These are phyloP conservation scores for Fusarium guadeloupense DNA, from an alignment of 2,329 filamentous ascomycete species.

Conservation along the genomic window DNA sequence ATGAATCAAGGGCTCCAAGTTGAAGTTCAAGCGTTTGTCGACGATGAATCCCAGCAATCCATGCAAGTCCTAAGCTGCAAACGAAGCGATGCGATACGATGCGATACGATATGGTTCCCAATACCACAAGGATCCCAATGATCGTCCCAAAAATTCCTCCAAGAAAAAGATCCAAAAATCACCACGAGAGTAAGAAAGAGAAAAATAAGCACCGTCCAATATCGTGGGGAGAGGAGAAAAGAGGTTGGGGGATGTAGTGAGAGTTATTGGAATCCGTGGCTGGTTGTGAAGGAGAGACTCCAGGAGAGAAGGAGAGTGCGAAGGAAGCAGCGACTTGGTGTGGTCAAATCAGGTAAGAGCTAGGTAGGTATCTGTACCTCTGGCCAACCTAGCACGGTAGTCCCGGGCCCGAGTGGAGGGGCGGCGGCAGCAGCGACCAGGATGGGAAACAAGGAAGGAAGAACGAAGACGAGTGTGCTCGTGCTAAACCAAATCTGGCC, in stretches of 20 bases:
- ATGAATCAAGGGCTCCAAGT: conserved; percentile 12
- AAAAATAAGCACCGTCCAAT: conserved; percentile 20
- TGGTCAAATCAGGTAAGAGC: conserved; percentile 36
- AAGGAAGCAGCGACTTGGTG: conserved; percentile 29
- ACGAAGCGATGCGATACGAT: conserved; percentile 3
- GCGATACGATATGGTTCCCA: conserved; percentile 17
- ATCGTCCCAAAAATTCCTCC: conserved; percentile 31
- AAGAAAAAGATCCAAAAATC: conserved; percentile 30
- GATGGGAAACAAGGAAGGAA: conserved; percentile 36
- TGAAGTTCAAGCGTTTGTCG: conserved; percentile 23
- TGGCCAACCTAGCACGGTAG: conserved; percentile 28
- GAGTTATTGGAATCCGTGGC: conserved; percentile 35
- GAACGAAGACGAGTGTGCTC: conserved; percentile 29
- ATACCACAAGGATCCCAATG: conserved; percentile 25
- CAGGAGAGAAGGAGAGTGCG: conserved; percentile 19
- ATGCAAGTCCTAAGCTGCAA: conserved; percentile 9
- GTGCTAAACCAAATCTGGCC: conserved; percentile 21
- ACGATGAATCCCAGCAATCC: conserved; percentile 8
- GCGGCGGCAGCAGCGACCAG: conserved; percentile 38
- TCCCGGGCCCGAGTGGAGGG: conserved; percentile 33
- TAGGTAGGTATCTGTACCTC: conserved; percentile 38
- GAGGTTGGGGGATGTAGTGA: conserved; percentile 34
- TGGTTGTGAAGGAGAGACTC: conserved; percentile 26
- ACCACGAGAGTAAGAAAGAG: conserved; percentile 12
- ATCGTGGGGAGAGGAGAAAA: conserved; percentile 20